Evolutionary conservation across 2,329 filamentous ascomycete species (phyloP), one percentile per base, ranked within the genome.

Genomic region (Penicillium sp.): DNA sequence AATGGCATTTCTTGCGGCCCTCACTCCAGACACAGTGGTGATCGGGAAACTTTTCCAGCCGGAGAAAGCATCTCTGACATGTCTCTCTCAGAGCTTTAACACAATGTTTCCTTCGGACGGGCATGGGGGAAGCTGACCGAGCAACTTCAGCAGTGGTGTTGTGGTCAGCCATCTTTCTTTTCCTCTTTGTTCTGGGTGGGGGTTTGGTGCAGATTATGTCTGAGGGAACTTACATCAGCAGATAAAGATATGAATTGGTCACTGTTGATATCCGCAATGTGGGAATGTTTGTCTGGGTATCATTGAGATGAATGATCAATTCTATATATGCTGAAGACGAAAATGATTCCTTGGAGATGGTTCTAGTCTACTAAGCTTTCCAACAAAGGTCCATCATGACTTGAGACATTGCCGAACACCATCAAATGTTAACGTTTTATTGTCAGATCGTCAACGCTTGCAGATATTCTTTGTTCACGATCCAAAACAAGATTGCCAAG

Each of bases 31-130:
- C 18, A 29, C 55, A 57, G 4, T 25, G 9, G 18, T 54, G 55
- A 23, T 33, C 7, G 1, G 51, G 51, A 11, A 33, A 11, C 1
- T 41, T 23, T 14, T 47, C 35, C 18, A 48, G 25, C 9, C 51
- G 55, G 31, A 57, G 51, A 11, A 57, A 51, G 31, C 55, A 57
- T 22, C 55, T 48, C 25, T 54, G 51, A 44, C 55, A 57, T 15
- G n/a, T 40, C 1, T 40, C 37, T 22, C 18, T 3, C 7, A 11
- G 18, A 9, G 35, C 2, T 22, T 6, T 5, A 7, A 20, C 18
- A 14, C 37, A 9, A 12, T 2, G 11, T 1, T 22, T 12, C 6
- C 18, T 40, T 11, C 22, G 8, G 4, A 12, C 6, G 4, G 1
- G 18, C 37, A 40, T 40, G 4, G n/a, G 18, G 18, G 9, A 40